Base-by-base conservation (phyloP, 1,139 yeast genomes). In the Meyerozyma elateridarum region DNA sequence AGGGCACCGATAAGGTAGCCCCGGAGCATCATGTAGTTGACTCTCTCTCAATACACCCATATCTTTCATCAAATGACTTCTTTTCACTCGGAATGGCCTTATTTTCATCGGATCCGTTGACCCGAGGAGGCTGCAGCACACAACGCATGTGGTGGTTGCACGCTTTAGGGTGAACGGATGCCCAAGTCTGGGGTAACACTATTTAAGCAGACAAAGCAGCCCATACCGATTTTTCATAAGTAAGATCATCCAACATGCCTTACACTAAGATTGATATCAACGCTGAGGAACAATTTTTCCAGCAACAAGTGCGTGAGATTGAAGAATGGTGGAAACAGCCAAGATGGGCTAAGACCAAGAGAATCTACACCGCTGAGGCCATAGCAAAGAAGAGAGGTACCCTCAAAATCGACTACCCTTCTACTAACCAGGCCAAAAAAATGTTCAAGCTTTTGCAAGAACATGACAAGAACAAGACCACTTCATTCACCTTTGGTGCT, bases 401-500 rank as follows among this genome's bases (percentile, higher is more conserved):
- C 28, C 51, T 89, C 43, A 66, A 66, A 45, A 67, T 79, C 38
- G 67, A 70, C 40, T 83, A 82, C 59, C 89, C 94, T 34, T 84
- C 95, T n/a, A 73, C 79, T 36, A 56, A 64, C 33, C 91, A 84
- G 73, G 83, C 97, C 36, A 81, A 83, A 57, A 89, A 89, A 64
- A 75, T 89, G 50, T 89, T 56, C 68, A 62, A 65, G 41, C 61
- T 85, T 33, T 70, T 89, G 46, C 66, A 67, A 43, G 78, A 83
- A 55, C 96, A 87, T 56, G 85, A 76, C 60, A 65, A 70, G 46
- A 68, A 80, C 48, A 78, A 77, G 56, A 77, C 95, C 32, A 85
- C 76, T 31, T 84, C 95, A 15, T 82, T 80, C 70, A 91, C 97
- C 27, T 89, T 87, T 54, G 98, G 98, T 55, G 96, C 96, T 19